Conservation (phyloP, 805 yeast species). For the Candida broadrunensis region DNA sequence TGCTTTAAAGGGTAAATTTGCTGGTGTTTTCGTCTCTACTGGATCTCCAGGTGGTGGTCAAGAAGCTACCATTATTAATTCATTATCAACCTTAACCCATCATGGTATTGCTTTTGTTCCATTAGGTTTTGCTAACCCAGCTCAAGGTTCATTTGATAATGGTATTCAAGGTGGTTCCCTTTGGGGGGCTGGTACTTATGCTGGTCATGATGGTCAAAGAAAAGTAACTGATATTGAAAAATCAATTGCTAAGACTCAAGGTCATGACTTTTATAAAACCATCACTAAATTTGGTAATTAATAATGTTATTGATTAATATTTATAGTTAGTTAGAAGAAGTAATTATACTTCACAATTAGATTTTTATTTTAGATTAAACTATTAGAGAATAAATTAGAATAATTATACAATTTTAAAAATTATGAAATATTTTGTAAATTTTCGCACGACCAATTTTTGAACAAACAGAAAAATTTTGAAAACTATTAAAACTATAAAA, state of each 20-base stretch:
- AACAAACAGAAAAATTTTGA: background rate
- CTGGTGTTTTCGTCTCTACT: constrained; percentile 67
- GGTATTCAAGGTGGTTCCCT: constrained; percentile 74
- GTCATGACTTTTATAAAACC: constrained; percentile 48
- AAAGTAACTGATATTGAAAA: constrained; percentile 59
- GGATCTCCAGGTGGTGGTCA: constrained; percentile 82
- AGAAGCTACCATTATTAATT: constrained; percentile 64
- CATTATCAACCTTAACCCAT: constrained; percentile 64
- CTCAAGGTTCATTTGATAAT: constrained; percentile 54
- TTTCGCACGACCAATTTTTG: background rate
- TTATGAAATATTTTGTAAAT: background rate
- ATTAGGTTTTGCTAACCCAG: constrained; percentile 61
- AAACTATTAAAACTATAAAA: background rate
- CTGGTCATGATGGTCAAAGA: constrained; percentile 76
- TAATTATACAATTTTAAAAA: background rate
- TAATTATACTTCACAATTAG: background rate
- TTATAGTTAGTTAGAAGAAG: background rate
- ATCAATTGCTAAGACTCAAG: constrained; percentile 62
- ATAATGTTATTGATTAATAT: background rate
- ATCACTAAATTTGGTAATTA: constrained; percentile 3
- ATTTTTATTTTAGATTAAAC: background rate
- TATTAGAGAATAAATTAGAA: background rate
- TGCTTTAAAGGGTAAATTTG: constrained; percentile 67
- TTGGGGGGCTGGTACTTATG: constrained; percentile 82
- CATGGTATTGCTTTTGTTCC: constrained; percentile 82